phyloP scores from a whole-genome alignment of 331 rosid species.

The Malus hybrid region DNA sequence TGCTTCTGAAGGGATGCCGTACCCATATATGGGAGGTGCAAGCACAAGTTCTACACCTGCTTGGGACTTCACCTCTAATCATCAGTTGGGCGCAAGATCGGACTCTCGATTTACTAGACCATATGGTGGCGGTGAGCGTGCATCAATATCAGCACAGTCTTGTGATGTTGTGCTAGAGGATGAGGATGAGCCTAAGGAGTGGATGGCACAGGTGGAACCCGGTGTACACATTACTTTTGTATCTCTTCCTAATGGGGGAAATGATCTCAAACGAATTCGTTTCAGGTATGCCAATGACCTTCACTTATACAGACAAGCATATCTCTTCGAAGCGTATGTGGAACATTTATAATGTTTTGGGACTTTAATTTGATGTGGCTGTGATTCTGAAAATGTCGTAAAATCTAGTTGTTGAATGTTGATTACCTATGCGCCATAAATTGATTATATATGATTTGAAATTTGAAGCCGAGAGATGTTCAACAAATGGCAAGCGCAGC shows the following conservation, averaged over 20 bases:
- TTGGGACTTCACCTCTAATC: conserved; percentile 66
- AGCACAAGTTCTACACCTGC: conserved; percentile 82
- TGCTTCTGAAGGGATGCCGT: conserved; percentile 75
- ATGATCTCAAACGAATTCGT: conserved; percentile 81
- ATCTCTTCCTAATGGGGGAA: conserved; percentile 87
- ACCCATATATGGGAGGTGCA: conserved; percentile 74
- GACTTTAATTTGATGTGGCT: not conserved
- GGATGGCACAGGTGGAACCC: conserved; percentile 98
- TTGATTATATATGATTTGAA: conserved; percentile 23
- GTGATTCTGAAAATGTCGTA: not conserved
- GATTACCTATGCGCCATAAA: conserved; percentile 4
- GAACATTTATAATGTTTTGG: too few species aligned
- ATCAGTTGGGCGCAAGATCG: conserved; percentile 37
- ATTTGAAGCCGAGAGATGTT: conserved; percentile 89
- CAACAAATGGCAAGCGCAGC: conserved; percentile 80
- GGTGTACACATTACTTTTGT: conserved; percentile 80
- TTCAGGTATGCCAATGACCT: conserved; percentile 47
- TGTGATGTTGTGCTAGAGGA: conserved; percentile 60
- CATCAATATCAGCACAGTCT: conserved; percentile 32
- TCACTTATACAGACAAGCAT: not conserved
- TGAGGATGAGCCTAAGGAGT: conserved; percentile 60
- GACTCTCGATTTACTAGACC: conserved; percentile 47
- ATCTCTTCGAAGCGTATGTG: not conserved
- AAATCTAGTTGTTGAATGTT: not conserved
- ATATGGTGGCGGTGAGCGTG: conserved; percentile 33